Conservation (phyloP, 805 yeast species). For the Barnettozyma siamensis region DNA sequence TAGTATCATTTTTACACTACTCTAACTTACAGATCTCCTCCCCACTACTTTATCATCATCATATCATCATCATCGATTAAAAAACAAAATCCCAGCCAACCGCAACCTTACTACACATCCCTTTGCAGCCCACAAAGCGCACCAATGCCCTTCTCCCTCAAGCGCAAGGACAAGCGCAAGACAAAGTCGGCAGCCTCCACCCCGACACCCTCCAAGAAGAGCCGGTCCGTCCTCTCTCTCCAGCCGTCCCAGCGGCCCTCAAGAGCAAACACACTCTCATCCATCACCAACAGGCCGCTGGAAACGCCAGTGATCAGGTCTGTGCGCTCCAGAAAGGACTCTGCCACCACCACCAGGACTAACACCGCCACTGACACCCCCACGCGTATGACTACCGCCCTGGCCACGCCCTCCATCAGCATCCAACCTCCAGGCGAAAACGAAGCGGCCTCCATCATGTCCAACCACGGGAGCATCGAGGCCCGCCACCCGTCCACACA, state of each 20-base stretch:
- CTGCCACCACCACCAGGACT: not conserved
- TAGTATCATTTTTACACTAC: too few relatives aligned
- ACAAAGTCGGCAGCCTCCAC: not conserved
- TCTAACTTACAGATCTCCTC: too few relatives aligned
- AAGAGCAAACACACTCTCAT: not conserved
- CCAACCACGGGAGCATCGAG: not conserved
- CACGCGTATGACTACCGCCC: not conserved
- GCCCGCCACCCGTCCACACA: not conserved
- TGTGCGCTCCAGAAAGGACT: not conserved
- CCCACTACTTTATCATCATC: too few relatives aligned
- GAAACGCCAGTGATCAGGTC: conserved; percentile 1
- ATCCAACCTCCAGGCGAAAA: too few relatives aligned
- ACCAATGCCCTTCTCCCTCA: conserved; percentile 2
- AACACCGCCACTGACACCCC: not conserved
- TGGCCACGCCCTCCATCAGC: not conserved
- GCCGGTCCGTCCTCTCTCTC: too few relatives aligned
- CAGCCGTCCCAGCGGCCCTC: not conserved
- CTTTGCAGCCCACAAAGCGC: too few relatives aligned
- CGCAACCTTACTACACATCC: not conserved
- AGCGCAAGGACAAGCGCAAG: not conserved
- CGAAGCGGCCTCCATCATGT: too few relatives aligned
- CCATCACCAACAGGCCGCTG: not conserved
- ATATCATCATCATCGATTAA: too few relatives aligned
- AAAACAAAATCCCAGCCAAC: too few relatives aligned
- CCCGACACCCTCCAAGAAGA: too few relatives aligned